These are phyloP conservation scores for Gelatoporia subvermispora DNA, from an alignment of 768 basidiomycete species.

Conservation along the genomic window DNA sequence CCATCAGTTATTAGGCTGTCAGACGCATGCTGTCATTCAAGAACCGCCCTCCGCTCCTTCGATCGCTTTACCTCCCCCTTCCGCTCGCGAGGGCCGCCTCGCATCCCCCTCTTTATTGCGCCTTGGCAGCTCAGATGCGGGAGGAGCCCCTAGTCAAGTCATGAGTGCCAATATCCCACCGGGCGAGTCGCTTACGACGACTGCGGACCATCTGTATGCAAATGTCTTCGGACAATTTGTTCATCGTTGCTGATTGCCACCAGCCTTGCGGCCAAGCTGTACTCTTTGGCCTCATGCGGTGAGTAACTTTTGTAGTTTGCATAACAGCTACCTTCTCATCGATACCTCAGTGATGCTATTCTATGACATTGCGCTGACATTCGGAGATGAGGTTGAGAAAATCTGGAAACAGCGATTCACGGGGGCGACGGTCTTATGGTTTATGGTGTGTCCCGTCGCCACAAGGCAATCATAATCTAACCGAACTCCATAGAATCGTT, in stretches of 20 bases:
- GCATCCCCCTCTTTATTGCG: too few species aligned
- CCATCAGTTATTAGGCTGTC: too few species aligned
- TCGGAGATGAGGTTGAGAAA: conserved; percentile 17
- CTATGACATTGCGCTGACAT: conserved; percentile 18
- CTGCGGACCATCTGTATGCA: conserved; percentile 14
- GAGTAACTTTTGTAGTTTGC: background rate
- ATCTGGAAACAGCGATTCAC: conserved; percentile 21
- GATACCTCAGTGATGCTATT: conserved; percentile 13
- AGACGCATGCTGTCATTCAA: too few species aligned
- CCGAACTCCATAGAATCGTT: conserved; percentile 17
- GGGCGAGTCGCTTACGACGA: conserved; percentile 8
- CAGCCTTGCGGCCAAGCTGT: conserved; percentile 17
- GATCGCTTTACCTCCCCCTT: too few species aligned
- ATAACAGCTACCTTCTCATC: background rate
- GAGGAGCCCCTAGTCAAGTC: background rate
- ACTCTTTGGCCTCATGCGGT: conserved; percentile 17
- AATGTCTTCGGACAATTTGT: too few species aligned
- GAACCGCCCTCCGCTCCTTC: too few species aligned
- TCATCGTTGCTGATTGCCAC: background rate
- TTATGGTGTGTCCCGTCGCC: conserved; percentile 9
- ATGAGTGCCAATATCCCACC: conserved; percentile 7
- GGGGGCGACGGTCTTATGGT: conserved; percentile 19
- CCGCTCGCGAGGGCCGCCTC: too few species aligned
- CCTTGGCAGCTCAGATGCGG: too few species aligned
- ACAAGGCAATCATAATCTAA: background rate